Base-by-base conservation (phyloP, 441 rosid genomes). In the Euphorbia corollata region DNA sequence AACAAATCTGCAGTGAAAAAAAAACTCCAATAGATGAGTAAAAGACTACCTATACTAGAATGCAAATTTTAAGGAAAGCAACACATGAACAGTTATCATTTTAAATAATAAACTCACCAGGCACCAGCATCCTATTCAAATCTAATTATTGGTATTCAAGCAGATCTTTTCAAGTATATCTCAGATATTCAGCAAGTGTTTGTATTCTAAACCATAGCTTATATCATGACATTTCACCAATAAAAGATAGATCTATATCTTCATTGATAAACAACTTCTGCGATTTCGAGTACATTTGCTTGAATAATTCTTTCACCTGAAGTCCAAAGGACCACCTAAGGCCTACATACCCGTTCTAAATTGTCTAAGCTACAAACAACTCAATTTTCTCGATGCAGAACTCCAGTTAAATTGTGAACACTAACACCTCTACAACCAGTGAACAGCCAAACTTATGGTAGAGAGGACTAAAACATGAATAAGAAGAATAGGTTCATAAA, bases 1-100 rank as follows among this genome's bases (percentile, higher is more conserved):
- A 67, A 95, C 96, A 81, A 95, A 95, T 85, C 99, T 95, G 89
- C 76, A 88, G 74, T 61, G 69, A 71, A 60, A 36, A 36, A 16
- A 36, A 74, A 70, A 50, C 51, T 66, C 63, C 48, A 45, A 61
- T 64, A n/a, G 63, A 57, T 48, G 64, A 69, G 19, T 12, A 16
- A 61, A 36, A 61, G 19, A 23, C 24, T 58, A 15, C 32, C 24
- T 58, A 15, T 18, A 24, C 57, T 18, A 20, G 5, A 30, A 41
- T 55, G 53, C 18, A 39, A 23, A 36, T 54, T 36, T 36, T 45
- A 12, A 45, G 13, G 12, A 1, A 3, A 8, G 51, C 20, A 66
- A 47, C 61, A 23, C 16, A 3, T 56, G 18, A 56, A 9, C 43
- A 38, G 1, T 30, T 27, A 24, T 30, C 41, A 65, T 34, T 11